phyloP scores from a whole-genome alignment of 2,329 filamentous ascomycete species.

The Fusarium anthophilum region DNA sequence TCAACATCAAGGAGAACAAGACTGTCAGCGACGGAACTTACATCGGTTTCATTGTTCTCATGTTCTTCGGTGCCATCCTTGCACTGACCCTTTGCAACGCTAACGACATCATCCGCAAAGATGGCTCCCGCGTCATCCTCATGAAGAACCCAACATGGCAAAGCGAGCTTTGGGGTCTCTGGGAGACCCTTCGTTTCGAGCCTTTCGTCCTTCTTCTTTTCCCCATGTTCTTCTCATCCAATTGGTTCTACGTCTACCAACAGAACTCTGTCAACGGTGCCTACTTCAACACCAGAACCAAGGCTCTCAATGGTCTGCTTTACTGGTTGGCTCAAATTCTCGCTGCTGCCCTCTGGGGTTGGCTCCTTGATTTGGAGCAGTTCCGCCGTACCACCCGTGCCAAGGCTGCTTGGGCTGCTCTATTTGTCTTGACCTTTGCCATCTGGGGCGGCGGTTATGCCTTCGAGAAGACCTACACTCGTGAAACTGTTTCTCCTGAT shows the following conservation, averaged over 20 bases:
- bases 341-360: slow-evolving; percentile 78
- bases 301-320: slow-evolving; percentile 75
- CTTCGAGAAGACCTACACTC: slow-evolving; percentile 63
- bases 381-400: slow-evolving; percentile 74
- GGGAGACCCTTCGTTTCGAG: slow-evolving; percentile 74
- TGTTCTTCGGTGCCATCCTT: slow-evolving; percentile 75
- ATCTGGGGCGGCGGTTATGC: slow-evolving; percentile 87
- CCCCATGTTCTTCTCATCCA: slow-evolving; percentile 84
- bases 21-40: slow-evolving; percentile 83
- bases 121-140: slow-evolving; percentile 82
- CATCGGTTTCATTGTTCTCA: slow-evolving; percentile 86
- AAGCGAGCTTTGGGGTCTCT: slow-evolving; percentile 80
- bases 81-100: slow-evolving; percentile 77
- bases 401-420: slow-evolving; percentile 66
- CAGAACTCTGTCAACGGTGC: slow-evolving; percentile 76
- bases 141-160: slow-evolving; percentile 93
- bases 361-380: slow-evolving; percentile 68
- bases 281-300: slow-evolving; percentile 78
- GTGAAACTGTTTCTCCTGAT: slow-evolving; percentile 21
- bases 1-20: slow-evolving; percentile 39
- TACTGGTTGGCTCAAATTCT: slow-evolving; percentile 81
- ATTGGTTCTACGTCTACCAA: slow-evolving; percentile 87
- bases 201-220: slow-evolving; percentile 76
- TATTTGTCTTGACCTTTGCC: slow-evolving; percentile 76
- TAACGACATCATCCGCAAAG: slow-evolving; percentile 75